phyloP scores from a whole-genome alignment of 2,329 filamentous ascomycete genomes.

The Domatiomyces catenatus region DNA sequence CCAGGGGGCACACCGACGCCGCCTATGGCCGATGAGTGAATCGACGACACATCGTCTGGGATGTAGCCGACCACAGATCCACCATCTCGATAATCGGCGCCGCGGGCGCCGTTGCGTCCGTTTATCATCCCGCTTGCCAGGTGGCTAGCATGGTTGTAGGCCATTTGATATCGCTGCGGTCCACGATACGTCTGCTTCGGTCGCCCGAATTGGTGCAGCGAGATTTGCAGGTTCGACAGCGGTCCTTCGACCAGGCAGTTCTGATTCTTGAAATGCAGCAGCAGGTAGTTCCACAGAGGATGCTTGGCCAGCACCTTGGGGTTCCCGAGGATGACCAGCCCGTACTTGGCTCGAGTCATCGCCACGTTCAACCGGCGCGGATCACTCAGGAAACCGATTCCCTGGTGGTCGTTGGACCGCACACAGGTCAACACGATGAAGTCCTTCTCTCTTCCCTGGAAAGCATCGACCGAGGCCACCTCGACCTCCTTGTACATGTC shows the following conservation, averaged over 20 bases:
- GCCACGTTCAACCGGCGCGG: slow-evolving; percentile 94
- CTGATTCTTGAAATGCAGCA: slow-evolving; percentile 91
- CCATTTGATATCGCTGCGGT: slow-evolving; percentile 73
- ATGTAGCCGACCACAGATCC: slow-evolving; percentile 91
- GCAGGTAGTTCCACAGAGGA: slow-evolving; percentile 88
- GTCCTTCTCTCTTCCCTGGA: slow-evolving; percentile 97
- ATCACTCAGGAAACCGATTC: slow-evolving; percentile 96
- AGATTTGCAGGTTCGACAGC: slow-evolving; percentile 87
- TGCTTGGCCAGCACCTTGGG: slow-evolving; percentile 96
- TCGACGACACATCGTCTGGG: slow-evolving; percentile 88
- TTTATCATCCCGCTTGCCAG: slow-evolving; percentile 40
- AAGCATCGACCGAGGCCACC: slow-evolving; percentile 94
- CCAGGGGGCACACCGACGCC: slow-evolving; percentile 67
- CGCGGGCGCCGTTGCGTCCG: slow-evolving; percentile 31
- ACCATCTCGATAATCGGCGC: slow-evolving; percentile 49
- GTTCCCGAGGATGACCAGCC: slow-evolving; percentile 89
- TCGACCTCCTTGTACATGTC: slow-evolving; percentile 98
- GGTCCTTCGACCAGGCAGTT: slow-evolving; percentile 94
- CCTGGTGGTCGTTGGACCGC: slow-evolving; percentile 95
- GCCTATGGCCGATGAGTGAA: slow-evolving; percentile 81
- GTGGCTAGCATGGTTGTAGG: slow-evolving; percentile 52
- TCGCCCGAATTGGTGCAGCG: slow-evolving; percentile 82
- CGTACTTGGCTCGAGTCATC: slow-evolving; percentile 90
- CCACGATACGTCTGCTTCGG: slow-evolving; percentile 85
- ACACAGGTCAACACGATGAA: slow-evolving; percentile 97